Evolutionary conservation across 345 rosid species (phyloP).

Genomic region (Hibiscus mutabilis): DNA sequence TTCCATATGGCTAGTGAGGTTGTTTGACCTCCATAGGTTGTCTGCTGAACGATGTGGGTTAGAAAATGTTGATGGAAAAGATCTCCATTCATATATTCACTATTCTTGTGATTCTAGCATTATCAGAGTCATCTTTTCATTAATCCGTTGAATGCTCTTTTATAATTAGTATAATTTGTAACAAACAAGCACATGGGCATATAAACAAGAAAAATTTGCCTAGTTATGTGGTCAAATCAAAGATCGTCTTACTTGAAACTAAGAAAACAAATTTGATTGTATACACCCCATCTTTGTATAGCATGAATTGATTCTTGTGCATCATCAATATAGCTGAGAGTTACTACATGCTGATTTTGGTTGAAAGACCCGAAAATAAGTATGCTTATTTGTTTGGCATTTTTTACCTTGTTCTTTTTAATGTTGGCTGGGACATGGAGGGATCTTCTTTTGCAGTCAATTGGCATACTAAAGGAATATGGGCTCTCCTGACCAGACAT

Average conservation of each 20-base stretch:
- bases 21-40: not conserved
- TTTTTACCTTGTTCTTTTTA: not conserved
- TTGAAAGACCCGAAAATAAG: not conserved
- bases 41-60: not conserved
- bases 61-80: not conserved
- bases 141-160: not conserved
- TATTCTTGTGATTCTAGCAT: not conserved
- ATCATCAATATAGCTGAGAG: not conserved
- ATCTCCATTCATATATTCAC: not conserved
- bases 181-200: too few species aligned
- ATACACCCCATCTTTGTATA: not conserved
- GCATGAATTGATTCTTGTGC: not conserved
- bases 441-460: not conserved
- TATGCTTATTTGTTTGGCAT: not conserved
- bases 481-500: not conserved
- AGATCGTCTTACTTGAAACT: not conserved
- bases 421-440: not conserved
- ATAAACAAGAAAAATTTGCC: not conserved
- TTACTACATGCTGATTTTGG: not conserved
- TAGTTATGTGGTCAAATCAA: not conserved
- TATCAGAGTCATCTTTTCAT: not conserved
- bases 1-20: not conserved
- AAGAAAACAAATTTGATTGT: not conserved
- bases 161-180: not conserved
- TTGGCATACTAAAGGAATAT: not conserved